Percentiles rank a stretch among this genome's conserved stretches.
These are phyloP conservation scores for Trichocomaceae sp. DNA, from an alignment of 2,329 filamentous ascomycete genomes.

Conservation along the genomic window DNA sequence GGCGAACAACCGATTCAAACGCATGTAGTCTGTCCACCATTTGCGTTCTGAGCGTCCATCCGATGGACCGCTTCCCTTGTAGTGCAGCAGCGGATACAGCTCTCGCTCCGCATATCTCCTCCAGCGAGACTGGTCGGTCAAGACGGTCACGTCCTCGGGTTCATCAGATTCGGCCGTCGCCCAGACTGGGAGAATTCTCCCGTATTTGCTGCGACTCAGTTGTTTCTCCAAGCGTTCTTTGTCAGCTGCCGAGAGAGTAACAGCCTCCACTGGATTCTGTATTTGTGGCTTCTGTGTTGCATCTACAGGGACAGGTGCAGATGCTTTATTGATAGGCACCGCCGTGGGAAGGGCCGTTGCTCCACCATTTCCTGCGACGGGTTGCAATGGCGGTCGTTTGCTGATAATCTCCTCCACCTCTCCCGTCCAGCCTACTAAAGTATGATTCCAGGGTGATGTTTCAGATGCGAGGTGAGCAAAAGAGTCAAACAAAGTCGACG, in stretches of 20 bases:
- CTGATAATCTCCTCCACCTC: slow-evolving; percentile 58
- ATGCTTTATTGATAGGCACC: slow-evolving; percentile 61
- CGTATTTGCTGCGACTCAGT: slow-evolving; percentile 64
- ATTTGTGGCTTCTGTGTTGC: slow-evolving; percentile 49
- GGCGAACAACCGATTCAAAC: slow-evolving; percentile 87
- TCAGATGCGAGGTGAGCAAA: slow-evolving; percentile 83
- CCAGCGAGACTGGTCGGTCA: slow-evolving; percentile 83
- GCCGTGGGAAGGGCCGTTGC: slow-evolving; percentile 19
- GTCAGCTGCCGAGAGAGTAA: slow-evolving; percentile 65
- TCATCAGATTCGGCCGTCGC: slow-evolving; percentile 69
- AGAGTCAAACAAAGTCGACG: slow-evolving; percentile 87
- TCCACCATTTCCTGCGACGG: slow-evolving; percentile 21
- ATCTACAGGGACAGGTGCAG: slow-evolving; percentile 72
- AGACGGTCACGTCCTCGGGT: slow-evolving; percentile 58
- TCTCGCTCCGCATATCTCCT: slow-evolving; percentile 85
- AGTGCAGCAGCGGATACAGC: slow-evolving; percentile 88
- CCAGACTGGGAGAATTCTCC: slow-evolving; percentile 83
- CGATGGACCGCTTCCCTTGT: slow-evolving; percentile 86
- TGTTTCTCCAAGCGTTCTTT: slow-evolving; percentile 67
- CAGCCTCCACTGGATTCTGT: slow-evolving; percentile 58
- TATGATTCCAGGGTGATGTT: slow-evolving; percentile 81
- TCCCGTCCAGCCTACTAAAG: slow-evolving; percentile 88
- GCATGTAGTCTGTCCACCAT: slow-evolving; percentile 88
- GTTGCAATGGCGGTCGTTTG: slow-evolving; percentile 26
- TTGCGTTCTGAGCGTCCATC: slow-evolving; percentile 75